Base-by-base conservation (phyloP, 1,284 basidiomycete species). In the Coriolopsis trogii region DNA sequence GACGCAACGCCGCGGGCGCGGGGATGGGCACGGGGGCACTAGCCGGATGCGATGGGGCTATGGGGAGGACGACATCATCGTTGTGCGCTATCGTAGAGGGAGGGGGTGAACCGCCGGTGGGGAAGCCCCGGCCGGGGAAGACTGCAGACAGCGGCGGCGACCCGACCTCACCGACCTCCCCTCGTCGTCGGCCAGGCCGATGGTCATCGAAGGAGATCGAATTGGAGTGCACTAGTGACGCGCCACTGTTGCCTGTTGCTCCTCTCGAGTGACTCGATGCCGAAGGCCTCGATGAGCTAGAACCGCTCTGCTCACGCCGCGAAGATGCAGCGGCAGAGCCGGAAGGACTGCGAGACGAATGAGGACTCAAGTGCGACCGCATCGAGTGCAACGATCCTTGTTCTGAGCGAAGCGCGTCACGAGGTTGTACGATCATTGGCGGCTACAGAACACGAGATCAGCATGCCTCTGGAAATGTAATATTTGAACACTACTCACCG, bases 341-440 rank as follows among this genome's bases (percentile, higher is more conserved):
- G 20, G 76, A 69, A 3, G 76, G 74, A 15, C 72, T 72, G 34
- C 75, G 74, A 24, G 65, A 67, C 2, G 76, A 70, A 31, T 66
- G 58, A 0, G 81, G 79, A 56, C 71, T 73, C 16, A 83, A 65
- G 53, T 78, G 77, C 0, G 82, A 84, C 24, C 71, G 74, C 72
- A 80, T 76, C 0, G 84, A 86, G 60, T 84, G 78, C 15, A 87
- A 63, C 1, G 85, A 87, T 24, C 76, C 81, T 56, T 77, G 73
- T 59, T 87, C 82, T 23, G 85, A 84, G n/a, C 40, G 55, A 1
- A 60, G 51, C 49, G 62, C 53, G 61, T 72, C 72, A 28, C 62
- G 64, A 28, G 75, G 74, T 44, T 79, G 73, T 31, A 79, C 65
- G 45, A 78, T 65, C 62, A 71, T 66, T 12, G 74, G 73, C 73